These are phyloP conservation scores for Pelomyxa schiedti DNA, from an alignment of 78 protist genomes.

Conservation along the genomic window DNA sequence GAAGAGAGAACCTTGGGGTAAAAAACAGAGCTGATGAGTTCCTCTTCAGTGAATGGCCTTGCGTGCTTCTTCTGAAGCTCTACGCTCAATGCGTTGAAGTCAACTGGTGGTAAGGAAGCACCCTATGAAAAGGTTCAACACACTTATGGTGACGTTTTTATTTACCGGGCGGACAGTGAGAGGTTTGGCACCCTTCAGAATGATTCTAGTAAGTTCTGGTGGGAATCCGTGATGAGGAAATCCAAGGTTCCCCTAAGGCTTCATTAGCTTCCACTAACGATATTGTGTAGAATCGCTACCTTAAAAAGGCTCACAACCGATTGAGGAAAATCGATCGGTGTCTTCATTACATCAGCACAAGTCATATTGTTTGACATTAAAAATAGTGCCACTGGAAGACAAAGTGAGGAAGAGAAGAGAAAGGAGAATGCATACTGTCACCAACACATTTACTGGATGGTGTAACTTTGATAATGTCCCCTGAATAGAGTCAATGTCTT, in stretches of 20 bases:
- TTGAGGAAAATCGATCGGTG: background rate
- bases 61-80: background rate
- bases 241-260: conserved; percentile 4
- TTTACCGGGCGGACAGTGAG: background rate
- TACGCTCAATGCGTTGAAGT: background rate
- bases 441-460: conserved; percentile 57
- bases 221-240: conserved; percentile 4
- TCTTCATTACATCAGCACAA: conserved; percentile 7
- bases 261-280: no score
- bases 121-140: background rate
- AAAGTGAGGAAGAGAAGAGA: background rate
- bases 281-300: no score
- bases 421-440: conserved; percentile 5
- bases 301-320: background rate
- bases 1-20: background rate
- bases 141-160: background rate
- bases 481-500: no score
- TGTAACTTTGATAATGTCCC: conserved; percentile 76
- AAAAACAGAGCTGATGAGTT: background rate
- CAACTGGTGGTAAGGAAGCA: background rate
- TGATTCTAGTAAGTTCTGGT: background rate
- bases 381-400: conserved; percentile 48
- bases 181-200: background rate
- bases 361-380: conserved; percentile 36
- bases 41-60: background rate